These are phyloP conservation scores for Cymodocea nodosa DNA, from an alignment of 116 monocot genomes.

Conservation along the genomic window DNA sequence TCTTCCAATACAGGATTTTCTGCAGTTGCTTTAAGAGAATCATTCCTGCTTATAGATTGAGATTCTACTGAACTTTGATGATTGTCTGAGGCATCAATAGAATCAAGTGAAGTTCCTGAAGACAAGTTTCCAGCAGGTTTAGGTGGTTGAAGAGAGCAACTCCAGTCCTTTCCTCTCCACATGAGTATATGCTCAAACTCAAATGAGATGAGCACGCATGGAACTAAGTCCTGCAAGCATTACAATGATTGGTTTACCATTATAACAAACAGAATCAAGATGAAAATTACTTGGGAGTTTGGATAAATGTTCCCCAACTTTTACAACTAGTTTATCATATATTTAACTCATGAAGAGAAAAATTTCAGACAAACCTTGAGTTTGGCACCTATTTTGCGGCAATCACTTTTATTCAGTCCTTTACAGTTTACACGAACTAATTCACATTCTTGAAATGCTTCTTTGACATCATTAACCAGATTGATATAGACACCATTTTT, in stretches of 20 bases:
- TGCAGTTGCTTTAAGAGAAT: background rate
- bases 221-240: conserved; percentile 65
- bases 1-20: background rate
- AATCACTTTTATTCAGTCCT: conserved; percentile 73
- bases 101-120: conserved; percentile 10
- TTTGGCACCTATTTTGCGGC: conserved; percentile 87
- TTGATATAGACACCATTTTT: conserved; percentile 85
- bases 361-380: conserved; percentile 33
- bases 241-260: conserved; percentile 7
- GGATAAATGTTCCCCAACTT: conserved; percentile 27
- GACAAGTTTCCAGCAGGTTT: conserved; percentile 12
- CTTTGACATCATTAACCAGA: conserved; percentile 59
- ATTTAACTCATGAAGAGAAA: background rate
- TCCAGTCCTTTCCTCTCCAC: conserved; percentile 98
- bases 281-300: background rate
- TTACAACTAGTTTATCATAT: conserved; percentile 29
- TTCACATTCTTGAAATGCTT: conserved; percentile 93
- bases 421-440: conserved; percentile 68
- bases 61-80: conserved; percentile 7
- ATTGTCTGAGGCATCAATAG: conserved; percentile 6
- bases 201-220: conserved; percentile 83
- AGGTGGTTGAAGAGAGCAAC: conserved; percentile 44
- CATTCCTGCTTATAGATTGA: background rate
- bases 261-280: background rate
- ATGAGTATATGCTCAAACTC: conserved; percentile 87